Conservation (phyloP, 495 filamentous ascomycete species). For the Ramalina peruviana region DNA sequence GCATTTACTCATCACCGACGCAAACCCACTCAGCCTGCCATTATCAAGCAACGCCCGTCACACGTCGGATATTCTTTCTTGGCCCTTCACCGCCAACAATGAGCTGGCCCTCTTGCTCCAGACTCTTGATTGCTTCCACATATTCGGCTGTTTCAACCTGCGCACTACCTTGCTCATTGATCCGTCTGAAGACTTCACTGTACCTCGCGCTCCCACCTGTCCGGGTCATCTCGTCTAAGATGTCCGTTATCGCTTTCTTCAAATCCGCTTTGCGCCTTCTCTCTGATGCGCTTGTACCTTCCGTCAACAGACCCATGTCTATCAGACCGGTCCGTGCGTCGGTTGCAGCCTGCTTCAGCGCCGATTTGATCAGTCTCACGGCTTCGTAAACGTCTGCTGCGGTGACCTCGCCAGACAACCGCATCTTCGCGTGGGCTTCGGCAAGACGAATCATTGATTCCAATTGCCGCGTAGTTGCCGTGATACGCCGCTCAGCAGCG, state of each 20-base stretch:
- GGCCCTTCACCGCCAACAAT: constrained; percentile 75
- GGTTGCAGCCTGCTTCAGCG: constrained; percentile 94
- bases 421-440: constrained; percentile 97
- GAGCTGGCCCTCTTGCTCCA: constrained; percentile 77
- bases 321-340: constrained; percentile 85
- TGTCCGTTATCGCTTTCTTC: constrained; percentile 57
- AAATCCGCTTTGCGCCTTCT: constrained; percentile 67
- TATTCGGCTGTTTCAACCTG: constrained; percentile 66
- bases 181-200: constrained; percentile 54
- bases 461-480: constrained; percentile 87
- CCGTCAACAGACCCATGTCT: constrained; percentile 89
- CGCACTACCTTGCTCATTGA: constrained; percentile 64
- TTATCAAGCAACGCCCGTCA: constrained; percentile 33
- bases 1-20: no score
- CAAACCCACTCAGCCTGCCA: background rate
- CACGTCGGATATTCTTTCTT: constrained; percentile 67
- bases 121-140: constrained; percentile 55
- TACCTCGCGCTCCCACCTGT: constrained; percentile 56
- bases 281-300: constrained; percentile 77
- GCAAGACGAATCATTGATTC: constrained; percentile 94
- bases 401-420: constrained; percentile 62
- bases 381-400: constrained; percentile 78
- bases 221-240: constrained; percentile 64
- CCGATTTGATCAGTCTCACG: constrained; percentile 77
- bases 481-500: constrained; percentile 86